phyloP scores from a whole-genome alignment of 495 filamentous ascomycete species.

The Lindgomyces ingoldianus region DNA sequence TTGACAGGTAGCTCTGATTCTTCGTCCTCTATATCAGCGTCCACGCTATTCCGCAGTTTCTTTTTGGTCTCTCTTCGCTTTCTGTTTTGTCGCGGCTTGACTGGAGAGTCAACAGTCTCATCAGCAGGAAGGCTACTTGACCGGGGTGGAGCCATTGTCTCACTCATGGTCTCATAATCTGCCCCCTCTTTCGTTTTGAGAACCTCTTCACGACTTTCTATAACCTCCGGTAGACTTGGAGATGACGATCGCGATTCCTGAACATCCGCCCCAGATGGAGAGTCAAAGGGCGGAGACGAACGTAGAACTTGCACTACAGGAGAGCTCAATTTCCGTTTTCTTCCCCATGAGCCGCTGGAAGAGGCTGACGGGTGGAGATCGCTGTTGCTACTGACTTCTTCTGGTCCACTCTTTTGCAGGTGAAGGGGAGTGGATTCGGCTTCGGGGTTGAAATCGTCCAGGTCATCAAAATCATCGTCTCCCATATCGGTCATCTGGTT shows the following conservation, averaged over 20 bases:
- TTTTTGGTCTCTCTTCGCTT: not conserved
- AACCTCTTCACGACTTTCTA: slow-evolving; percentile 24
- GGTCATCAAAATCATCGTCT: slow-evolving; percentile 48
- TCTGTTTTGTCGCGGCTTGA: slow-evolving; percentile 8
- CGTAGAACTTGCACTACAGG: slow-evolving; percentile 39
- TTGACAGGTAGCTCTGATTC: slow-evolving; percentile 5
- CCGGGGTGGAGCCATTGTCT: slow-evolving; percentile 56
- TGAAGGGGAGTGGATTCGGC: slow-evolving; percentile 68
- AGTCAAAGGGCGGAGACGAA: slow-evolving; percentile 39
- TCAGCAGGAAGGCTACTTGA: slow-evolving; percentile 48
- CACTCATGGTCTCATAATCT: slow-evolving; percentile 45
- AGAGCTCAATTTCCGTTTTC: slow-evolving; percentile 39
- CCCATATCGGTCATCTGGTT: slow-evolving; percentile 50
- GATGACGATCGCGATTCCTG: slow-evolving; percentile 23
- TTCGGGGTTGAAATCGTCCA: slow-evolving; percentile 55
- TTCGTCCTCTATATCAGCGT: slow-evolving; percentile 2
- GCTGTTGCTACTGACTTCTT: slow-evolving; percentile 19
- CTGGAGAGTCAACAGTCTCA: slow-evolving; percentile 13
- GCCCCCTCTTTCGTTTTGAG: slow-evolving; percentile 32
- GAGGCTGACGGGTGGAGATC: slow-evolving; percentile 10
- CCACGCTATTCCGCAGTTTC: not conserved
- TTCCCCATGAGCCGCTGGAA: slow-evolving; percentile 9
- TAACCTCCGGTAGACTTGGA: slow-evolving; percentile 32
- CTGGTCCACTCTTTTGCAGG: slow-evolving; percentile 34
- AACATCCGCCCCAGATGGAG: slow-evolving; percentile 18